Evolutionary conservation across 495 filamentous ascomycete genomes (phyloP).

Genomic region (Podospora didyma): DNA sequence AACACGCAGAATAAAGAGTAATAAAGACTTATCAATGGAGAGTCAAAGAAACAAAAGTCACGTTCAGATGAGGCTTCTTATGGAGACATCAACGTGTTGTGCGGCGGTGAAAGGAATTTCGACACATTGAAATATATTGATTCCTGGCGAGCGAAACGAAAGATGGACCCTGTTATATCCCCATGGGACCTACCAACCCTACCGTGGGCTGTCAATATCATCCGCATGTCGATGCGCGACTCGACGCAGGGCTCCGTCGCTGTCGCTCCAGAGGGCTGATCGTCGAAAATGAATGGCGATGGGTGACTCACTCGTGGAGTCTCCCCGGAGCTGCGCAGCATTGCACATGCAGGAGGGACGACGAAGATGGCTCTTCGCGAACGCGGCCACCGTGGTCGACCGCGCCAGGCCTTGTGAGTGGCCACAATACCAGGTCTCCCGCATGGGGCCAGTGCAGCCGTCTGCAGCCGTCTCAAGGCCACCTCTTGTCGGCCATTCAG

Average conservation of each 20-base stretch:
- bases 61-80: no score
- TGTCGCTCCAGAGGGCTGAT: constrained; percentile 19
- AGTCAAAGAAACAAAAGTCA: no score
- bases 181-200: neutral
- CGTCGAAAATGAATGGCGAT: constrained; percentile 24
- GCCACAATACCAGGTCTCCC: constrained; percentile 11
- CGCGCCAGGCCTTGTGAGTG: constrained; percentile 28
- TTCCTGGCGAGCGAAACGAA: no score
- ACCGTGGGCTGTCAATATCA: neutral
- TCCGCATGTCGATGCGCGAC: constrained; percentile 9
- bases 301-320: constrained; percentile 25
- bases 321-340: constrained; percentile 10
- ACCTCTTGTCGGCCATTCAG: constrained; percentile 18
- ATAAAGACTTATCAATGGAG: no score
- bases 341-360: constrained; percentile 14
- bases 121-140: neutral
- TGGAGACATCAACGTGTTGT: neutral
- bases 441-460: constrained; percentile 22
- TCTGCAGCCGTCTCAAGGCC: constrained; percentile 24
- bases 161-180: no score
- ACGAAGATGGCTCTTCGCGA: neutral
- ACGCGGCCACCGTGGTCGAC: constrained; percentile 22
- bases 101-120: neutral
- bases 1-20: no score
- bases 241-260: constrained; percentile 5